phyloP scores from a whole-genome alignment of 108 stramenopile species.

The Epipyxis sp. region DNA sequence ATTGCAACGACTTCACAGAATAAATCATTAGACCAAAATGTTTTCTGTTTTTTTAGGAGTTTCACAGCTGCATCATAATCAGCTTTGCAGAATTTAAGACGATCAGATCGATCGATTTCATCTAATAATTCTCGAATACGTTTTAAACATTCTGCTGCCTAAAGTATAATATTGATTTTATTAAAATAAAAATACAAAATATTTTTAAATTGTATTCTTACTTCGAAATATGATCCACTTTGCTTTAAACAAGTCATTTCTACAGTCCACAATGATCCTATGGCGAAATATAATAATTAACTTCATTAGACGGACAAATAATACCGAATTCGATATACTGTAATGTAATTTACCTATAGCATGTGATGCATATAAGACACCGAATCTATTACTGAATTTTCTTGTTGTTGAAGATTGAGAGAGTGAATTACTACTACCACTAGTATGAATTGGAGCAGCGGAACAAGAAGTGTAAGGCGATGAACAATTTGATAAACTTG shows the following conservation, averaged over 20 bases:
- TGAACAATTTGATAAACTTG: no score
- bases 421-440: no score
- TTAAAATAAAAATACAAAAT: not conserved
- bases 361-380: no score
- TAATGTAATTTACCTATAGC: no score
- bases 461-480: no score
- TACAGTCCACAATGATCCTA: constrained; percentile 21
- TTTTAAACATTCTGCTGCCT: not conserved
- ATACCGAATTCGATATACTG: no score
- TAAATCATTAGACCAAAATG: not conserved
- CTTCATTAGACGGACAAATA: no score
- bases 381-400: no score
- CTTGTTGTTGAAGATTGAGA: no score
- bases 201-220: not conserved
- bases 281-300: constrained; percentile 6
- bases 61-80: constrained; percentile 10
- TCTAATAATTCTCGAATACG: not conserved
- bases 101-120: not conserved
- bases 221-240: not conserved
- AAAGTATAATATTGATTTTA: not conserved
- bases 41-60: not conserved
- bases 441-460: no score
- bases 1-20: not conserved
- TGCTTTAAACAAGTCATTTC: constrained; percentile 15
- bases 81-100: constrained; percentile 13